A percentile compares a stretch with the other conserved stretches of the same genome.
Conservation (phyloP, 768 basidiomycete genomes). For the Atractiella rhizophila region DNA sequence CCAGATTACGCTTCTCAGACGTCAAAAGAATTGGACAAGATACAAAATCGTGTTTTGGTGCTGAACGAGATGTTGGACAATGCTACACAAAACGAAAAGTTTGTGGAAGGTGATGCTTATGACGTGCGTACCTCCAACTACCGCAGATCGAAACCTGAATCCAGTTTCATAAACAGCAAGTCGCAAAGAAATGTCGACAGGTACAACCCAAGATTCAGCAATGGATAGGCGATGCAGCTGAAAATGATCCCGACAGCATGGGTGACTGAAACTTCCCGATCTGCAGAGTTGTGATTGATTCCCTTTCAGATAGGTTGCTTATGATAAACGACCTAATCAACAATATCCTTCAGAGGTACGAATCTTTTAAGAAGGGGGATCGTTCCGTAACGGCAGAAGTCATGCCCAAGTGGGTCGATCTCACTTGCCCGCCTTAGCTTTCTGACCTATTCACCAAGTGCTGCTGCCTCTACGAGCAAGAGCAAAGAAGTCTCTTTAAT, state of each 20-base stretch:
- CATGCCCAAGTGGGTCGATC: constrained; percentile 22
- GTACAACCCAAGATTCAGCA: constrained; percentile 89
- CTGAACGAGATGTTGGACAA: constrained; percentile 94
- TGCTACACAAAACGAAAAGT: constrained; percentile 41
- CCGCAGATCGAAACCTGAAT: too few relatives aligned
- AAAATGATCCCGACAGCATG: constrained; percentile 67
- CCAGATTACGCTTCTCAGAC: constrained; percentile 83
- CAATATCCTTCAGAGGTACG: constrained; percentile 63
- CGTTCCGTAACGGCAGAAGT: constrained; percentile 29
- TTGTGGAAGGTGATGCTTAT: constrained; percentile 73
- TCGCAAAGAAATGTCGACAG: constrained; percentile 47
- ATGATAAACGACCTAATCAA: constrained; percentile 98
- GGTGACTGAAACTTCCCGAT: constrained; percentile 28
- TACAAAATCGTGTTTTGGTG: constrained; percentile 84
- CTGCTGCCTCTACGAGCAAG: too few relatives aligned
- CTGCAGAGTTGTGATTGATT: background rate
- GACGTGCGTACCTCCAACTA: constrained; percentile 33
- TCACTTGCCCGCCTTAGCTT: background rate
- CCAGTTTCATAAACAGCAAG: too few relatives aligned
- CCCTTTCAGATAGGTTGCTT: constrained; percentile 28
- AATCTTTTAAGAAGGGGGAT: constrained; percentile 80
- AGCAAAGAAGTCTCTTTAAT: too few relatives aligned
- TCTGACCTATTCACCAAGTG: background rate
- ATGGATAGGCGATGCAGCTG: constrained; percentile 84
- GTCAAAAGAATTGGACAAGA: constrained; percentile 64